Conservation (phyloP, 2,329 filamentous ascomycete genomes). For the Hypomyces rosellus region DNA sequence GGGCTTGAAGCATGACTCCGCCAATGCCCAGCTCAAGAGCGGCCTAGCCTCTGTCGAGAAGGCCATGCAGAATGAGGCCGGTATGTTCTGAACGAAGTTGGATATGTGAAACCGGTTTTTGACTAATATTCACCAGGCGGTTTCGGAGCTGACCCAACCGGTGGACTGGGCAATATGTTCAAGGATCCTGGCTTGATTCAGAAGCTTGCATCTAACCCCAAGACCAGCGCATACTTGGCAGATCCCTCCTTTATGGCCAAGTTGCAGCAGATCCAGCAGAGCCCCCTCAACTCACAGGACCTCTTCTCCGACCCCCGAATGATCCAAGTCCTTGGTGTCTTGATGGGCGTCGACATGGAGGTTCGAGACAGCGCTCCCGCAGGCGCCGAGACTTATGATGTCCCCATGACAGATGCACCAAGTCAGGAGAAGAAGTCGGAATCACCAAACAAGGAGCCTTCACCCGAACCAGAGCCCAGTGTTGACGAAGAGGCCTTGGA, state of each 20-base stretch:
- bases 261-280: slow-evolving; percentile 71
- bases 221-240: slow-evolving; percentile 74
- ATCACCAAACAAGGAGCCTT: slow-evolving; percentile 50
- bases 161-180: slow-evolving; percentile 86
- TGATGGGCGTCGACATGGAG: slow-evolving; percentile 89
- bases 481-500: slow-evolving; percentile 78
- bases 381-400: slow-evolving; percentile 58
- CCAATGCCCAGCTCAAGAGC: slow-evolving; percentile 87
- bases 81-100: slow-evolving; percentile 19
- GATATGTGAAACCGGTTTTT: not conserved
- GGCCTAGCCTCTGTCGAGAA: slow-evolving; percentile 80
- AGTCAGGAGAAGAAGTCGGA: slow-evolving; percentile 34
- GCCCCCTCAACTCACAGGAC: slow-evolving; percentile 71
- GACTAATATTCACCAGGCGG: slow-evolving; percentile 18
- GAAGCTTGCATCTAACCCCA: slow-evolving; percentile 91
- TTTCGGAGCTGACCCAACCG: slow-evolving; percentile 55
- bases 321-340: slow-evolving; percentile 86
- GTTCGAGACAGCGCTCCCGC: slow-evolving; percentile 33
- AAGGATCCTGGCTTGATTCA: slow-evolving; percentile 82
- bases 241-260: slow-evolving; percentile 88
- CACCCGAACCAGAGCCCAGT: slow-evolving; percentile 51
- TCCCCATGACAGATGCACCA: slow-evolving; percentile 68
- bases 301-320: slow-evolving; percentile 87
- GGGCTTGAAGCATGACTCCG: slow-evolving; percentile 86
- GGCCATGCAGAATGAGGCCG: slow-evolving; percentile 63